Conservation (phyloP, 140 eudicot species). For the Eryngium alpinum region DNA sequence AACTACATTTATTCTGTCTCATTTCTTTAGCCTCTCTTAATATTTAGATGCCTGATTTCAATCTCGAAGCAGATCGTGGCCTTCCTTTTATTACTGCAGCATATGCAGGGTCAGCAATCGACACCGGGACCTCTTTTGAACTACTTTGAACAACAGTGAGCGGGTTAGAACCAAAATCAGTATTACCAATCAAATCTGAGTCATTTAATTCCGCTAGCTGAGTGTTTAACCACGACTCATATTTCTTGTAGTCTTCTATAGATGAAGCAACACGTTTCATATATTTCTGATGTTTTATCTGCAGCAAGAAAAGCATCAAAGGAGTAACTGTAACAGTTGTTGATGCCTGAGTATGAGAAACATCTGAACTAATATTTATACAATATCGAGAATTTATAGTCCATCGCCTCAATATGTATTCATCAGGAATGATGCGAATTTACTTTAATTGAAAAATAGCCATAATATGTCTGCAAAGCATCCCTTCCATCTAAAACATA, state of each 20-base stretch:
- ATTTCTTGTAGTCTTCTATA: background rate
- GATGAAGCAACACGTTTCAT: background rate
- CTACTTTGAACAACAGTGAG: too few relatives aligned
- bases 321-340: background rate
- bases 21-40: too few relatives aligned
- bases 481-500: background rate
- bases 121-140: too few relatives aligned
- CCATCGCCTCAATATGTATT: background rate
- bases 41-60: too few relatives aligned
- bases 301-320: background rate
- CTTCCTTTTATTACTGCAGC: too few relatives aligned
- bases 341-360: background rate
- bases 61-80: too few relatives aligned
- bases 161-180: too few relatives aligned
- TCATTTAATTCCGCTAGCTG: background rate
- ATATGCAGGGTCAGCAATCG: too few relatives aligned
- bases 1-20: too few relatives aligned
- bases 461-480: conserved; percentile 1
- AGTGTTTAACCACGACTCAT: background rate
- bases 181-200: too few relatives aligned
- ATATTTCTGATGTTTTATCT: background rate
- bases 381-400: background rate
- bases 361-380: background rate
- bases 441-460: background rate
- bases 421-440: background rate